Conservation (phyloP, 768 basidiomycete genomes). For the Calocera viscosa region DNA sequence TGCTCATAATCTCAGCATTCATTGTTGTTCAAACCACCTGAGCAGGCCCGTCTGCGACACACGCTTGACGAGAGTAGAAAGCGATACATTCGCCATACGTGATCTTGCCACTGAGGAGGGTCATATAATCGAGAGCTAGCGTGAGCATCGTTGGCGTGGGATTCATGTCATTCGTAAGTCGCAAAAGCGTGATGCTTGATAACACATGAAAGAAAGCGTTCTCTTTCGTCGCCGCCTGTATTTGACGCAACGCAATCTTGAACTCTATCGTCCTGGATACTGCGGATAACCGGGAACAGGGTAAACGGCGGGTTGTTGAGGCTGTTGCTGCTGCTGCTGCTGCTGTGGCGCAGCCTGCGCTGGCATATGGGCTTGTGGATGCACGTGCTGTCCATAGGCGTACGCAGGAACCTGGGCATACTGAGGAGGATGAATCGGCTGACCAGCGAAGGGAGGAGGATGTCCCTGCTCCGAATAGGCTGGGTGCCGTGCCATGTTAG, state of each 20-base stretch:
- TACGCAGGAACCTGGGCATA: neutral
- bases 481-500: constrained; percentile 14
- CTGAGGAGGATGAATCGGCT: neutral
- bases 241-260: neutral
- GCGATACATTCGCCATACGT: no score
- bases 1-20: no score
- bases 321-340: constrained; percentile 31
- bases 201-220: no score
- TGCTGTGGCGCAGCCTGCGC: constrained; percentile 17
- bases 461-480: constrained; percentile 18
- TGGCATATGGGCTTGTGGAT: constrained; percentile 38
- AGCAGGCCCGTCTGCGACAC: no score
- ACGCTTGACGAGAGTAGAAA: no score
- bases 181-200: no score
- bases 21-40: no score
- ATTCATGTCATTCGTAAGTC: no score
- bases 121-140: no score
- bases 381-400: constrained; percentile 27
- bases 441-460: constrained; percentile 7
- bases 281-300: neutral
- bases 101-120: no score
- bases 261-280: neutral
- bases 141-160: no score
- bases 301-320: constrained; percentile 20
- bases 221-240: no score